These are phyloP conservation scores for Clarkia xantiana DNA, from an alignment of 345 rosid genomes.

Conservation along the genomic window DNA sequence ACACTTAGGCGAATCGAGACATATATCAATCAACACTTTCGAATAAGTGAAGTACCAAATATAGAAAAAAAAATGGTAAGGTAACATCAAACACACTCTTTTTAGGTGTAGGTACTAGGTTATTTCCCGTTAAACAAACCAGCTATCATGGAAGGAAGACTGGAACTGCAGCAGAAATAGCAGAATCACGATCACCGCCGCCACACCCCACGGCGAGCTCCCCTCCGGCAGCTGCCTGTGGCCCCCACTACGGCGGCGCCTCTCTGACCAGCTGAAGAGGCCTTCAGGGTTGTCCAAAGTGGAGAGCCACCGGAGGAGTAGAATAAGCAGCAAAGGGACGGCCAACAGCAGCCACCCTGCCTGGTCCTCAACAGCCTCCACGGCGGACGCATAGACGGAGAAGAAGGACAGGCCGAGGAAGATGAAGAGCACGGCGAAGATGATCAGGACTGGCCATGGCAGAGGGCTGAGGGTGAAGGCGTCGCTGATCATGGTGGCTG, in stretches of 20 bases:
- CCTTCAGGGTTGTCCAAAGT: slow-evolving; percentile 44
- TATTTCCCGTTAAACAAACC: slow-evolving; percentile 34
- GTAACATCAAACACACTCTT: no score
- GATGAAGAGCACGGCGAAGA: slow-evolving; percentile 42
- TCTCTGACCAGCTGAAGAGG: slow-evolving; percentile 31
- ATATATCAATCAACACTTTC: no score
- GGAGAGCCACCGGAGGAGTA: slow-evolving; percentile 53
- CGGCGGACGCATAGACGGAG: slow-evolving; percentile 40
- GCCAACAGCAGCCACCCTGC: slow-evolving; percentile 44
- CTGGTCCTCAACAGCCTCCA: slow-evolving; percentile 41
- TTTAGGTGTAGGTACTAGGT: no score
- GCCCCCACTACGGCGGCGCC: slow-evolving; percentile 33
- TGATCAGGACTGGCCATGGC: slow-evolving; percentile 69
- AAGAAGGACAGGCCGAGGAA: slow-evolving; percentile 57
- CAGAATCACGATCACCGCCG: slow-evolving; percentile 60
- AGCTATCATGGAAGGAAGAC: slow-evolving; percentile 53
- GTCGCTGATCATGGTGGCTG: slow-evolving; percentile 33
- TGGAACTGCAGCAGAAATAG: slow-evolving; percentile 61
- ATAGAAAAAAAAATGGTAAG: no score
- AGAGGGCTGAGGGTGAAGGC: slow-evolving; percentile 59
- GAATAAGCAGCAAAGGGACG: slow-evolving; percentile 35
- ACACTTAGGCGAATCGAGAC: no score
- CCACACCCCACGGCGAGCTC: slow-evolving; percentile 88
- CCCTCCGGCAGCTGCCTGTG: slow-evolving; percentile 43
- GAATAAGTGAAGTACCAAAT: no score